Base-by-base conservation (phyloP, 148 eudicot species). In the Fallopia convolvulus region DNA sequence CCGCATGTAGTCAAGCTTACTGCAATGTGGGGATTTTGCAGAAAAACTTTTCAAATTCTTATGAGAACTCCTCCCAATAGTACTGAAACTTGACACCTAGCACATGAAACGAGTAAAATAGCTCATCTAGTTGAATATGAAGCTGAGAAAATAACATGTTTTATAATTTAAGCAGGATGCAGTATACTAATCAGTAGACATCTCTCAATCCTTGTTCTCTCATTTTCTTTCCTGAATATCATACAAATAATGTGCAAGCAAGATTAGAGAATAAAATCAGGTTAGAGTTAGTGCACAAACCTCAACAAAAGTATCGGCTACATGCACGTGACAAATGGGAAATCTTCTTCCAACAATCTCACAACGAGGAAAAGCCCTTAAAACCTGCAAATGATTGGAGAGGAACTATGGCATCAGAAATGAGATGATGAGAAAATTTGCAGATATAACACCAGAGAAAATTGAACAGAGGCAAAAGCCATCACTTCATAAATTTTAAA, bases 1-100 rank as follows among this genome's bases (percentile, higher is more conserved):
- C 77, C 98, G 96, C 76, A 81, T 72, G 63, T 86, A 86, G 80
- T 94, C 98, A 79, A 82, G 80, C 77, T 90, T 86, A 61, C 85
- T 86, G 76, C 87, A 88, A 71, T 49, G 79, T 73, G 47, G 49
- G 39, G 91, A 86, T 66, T 60, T 81, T 78, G 80, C 83, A 21
- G 49, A 77, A 80, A 80, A 60, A 75, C 55, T 72, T 76, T 72
- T 75, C 58, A 76, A 50, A 63, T 77, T 79, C 83, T 78, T 79
- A 70, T 75, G 84, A 63, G 70, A 26, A 33, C 14, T 30, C 74
- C 77, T 55, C 11, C 81, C 88, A 73, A 77, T 74, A 40, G 96
- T 89, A 81, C 88, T 83, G 83, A 94, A 89, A 84, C 98, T 94
- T 58, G 98, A 89, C n/a, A 94, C 98, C 98, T 94, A 74, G 50